Evolutionary conservation across 1,139 yeast genomes (phyloP).

Genomic region (Magnusiomyces suaveolens): DNA sequence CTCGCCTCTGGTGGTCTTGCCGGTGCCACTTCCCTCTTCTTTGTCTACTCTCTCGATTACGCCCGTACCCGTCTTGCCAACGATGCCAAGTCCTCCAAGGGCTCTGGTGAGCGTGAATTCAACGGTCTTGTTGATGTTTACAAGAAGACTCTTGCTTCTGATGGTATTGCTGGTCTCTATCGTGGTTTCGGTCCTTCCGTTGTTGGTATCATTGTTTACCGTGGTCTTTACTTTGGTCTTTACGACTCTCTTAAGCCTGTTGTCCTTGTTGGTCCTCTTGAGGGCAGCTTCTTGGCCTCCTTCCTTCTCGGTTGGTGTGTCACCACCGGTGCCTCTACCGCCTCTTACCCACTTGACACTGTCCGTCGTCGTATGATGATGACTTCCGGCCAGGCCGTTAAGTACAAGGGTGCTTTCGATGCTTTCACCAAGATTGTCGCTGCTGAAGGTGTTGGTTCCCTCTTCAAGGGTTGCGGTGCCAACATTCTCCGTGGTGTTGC

Average conservation of each 20-base stretch:
- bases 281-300: conserved; percentile 63
- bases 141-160: conserved; percentile 65
- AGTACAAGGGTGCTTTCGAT: conserved; percentile 66
- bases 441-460: conserved; percentile 59
- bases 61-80: conserved; percentile 80
- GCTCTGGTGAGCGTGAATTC: conserved; percentile 61
- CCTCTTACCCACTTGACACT: conserved; percentile 74
- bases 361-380: conserved; percentile 85
- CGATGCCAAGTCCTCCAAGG: conserved; percentile 65
- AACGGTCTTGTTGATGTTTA: conserved; percentile 69
- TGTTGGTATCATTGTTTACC: conserved; percentile 71
- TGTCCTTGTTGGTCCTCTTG: conserved; percentile 60
- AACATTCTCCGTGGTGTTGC: conserved; percentile 84
- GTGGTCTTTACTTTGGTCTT: conserved; percentile 77
- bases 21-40: conserved; percentile 66
- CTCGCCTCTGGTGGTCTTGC: conserved; percentile 78
- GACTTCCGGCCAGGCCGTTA: conserved; percentile 74
- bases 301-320: conserved; percentile 74
- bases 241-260: conserved; percentile 74
- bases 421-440: conserved; percentile 63
- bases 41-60: conserved; percentile 73
- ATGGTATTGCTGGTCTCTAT: conserved; percentile 74
- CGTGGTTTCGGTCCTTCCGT: conserved; percentile 81
- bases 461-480: conserved; percentile 83
- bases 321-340: conserved; percentile 70